Evolutionary conservation across 345 rosid species (phyloP).

Genomic region (Noccaea caerulescens): DNA sequence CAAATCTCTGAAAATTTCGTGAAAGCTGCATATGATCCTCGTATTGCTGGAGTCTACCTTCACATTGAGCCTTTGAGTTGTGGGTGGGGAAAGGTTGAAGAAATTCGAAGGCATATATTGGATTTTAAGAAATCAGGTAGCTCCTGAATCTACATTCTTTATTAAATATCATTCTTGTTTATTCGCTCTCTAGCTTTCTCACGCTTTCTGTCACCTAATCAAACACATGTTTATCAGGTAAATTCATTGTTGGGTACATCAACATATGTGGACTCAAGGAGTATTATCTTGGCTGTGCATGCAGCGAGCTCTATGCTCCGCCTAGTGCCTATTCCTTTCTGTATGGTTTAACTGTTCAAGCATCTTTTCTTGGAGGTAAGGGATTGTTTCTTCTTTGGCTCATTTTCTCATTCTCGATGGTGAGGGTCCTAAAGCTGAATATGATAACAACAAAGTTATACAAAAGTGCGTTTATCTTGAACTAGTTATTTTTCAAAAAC

Average conservation of each 20-base stretch:
- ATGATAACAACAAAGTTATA: too few relatives aligned
- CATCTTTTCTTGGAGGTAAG: conserved; percentile 86
- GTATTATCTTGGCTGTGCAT: conserved; percentile 86
- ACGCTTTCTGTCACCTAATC: conserved; percentile 23
- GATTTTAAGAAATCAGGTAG: conserved; percentile 94
- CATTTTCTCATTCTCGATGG: conserved; percentile 2
- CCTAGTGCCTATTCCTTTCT: conserved; percentile 93
- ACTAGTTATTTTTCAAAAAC: conserved; percentile 25
- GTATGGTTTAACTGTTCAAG: conserved; percentile 88
- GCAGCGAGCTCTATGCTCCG: conserved; percentile 87
- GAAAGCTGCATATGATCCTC: conserved; percentile 96
- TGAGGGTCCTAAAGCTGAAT: background rate
- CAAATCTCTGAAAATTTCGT: conserved; percentile 83
- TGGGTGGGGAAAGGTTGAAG: conserved; percentile 97
- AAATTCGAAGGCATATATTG: conserved; percentile 78
- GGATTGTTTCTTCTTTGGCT: conserved; percentile 19
- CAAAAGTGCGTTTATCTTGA: too few relatives aligned
- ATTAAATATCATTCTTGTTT: background rate
- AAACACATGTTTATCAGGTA: conserved; percentile 54
- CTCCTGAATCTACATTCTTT: conserved; percentile 17
- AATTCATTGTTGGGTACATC: conserved; percentile 75
- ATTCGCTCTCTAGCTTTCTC: conserved; percentile 1
- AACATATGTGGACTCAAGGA: conserved; percentile 84
- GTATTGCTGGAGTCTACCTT: conserved; percentile 85
- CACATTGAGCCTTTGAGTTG: conserved; percentile 82